phyloP scores from a whole-genome alignment of 1,284 basidiomycete species.

The Microbotryum saponariae region DNA sequence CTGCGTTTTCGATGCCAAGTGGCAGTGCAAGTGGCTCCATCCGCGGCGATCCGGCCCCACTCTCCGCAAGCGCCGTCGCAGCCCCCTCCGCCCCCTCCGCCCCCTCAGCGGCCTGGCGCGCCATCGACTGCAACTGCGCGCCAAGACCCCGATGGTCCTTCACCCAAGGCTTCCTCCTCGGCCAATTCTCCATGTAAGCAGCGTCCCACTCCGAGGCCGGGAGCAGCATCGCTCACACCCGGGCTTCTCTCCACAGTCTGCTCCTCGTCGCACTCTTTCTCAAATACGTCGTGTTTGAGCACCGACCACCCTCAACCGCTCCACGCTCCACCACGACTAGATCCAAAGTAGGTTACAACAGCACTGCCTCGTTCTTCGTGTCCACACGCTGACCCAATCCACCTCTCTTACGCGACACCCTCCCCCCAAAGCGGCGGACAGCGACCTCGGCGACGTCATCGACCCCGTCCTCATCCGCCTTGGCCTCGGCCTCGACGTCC shows the following conservation, averaged over 20 bases:
- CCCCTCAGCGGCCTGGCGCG: not conserved
- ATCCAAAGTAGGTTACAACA: constrained; percentile 1
- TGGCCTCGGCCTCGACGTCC: constrained; percentile 40
- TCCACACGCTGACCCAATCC: constrained; percentile 1
- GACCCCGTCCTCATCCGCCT: constrained; percentile 35
- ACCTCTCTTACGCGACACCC: not conserved
- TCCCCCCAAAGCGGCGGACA: constrained; percentile 8
- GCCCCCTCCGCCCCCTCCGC: not conserved
- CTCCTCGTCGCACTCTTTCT: constrained; percentile 46
- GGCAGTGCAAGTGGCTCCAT: too few relatives aligned
- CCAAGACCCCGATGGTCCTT: constrained; percentile 42
- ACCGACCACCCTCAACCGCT: not conserved
- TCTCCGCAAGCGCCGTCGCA: too few relatives aligned
- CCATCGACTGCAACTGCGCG: not conserved
- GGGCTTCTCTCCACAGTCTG: constrained; percentile 24
- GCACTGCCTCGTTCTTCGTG: not conserved
- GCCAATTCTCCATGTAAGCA: constrained; percentile 46
- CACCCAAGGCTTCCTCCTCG: constrained; percentile 50
- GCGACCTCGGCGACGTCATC: constrained; percentile 34
- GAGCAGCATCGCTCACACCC: constrained; percentile 10
- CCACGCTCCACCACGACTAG: constrained; percentile 28
- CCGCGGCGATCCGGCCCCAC: too few relatives aligned
- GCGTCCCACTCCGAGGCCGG: constrained; percentile 23
- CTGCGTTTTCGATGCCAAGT: too few relatives aligned
- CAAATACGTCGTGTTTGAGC: constrained; percentile 51